These are phyloP conservation scores for Escovopsis weberi DNA, from an alignment of 2,329 filamentous ascomycete species.

Conservation along the genomic window DNA sequence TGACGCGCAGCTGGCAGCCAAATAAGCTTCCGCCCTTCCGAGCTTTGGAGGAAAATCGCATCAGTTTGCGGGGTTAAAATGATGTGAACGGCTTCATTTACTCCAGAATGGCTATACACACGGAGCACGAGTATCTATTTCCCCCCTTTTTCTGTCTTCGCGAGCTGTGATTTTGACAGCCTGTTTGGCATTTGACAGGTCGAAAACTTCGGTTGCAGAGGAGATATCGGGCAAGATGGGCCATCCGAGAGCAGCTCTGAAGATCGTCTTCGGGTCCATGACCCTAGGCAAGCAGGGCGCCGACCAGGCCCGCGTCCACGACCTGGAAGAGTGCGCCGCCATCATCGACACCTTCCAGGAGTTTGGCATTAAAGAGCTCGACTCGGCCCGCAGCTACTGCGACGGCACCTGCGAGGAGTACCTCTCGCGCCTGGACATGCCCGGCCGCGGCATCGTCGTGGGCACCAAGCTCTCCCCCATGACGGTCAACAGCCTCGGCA, in stretches of 20 bases:
- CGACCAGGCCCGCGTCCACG: conserved; percentile 4
- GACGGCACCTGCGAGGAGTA: conserved; percentile 4
- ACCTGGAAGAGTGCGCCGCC: conserved; percentile 1
- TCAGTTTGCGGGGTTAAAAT: no score
- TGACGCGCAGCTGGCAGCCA: no score
- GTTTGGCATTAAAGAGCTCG: conserved; percentile 4
- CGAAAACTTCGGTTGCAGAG: no score
- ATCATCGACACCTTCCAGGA: conserved; percentile 4
- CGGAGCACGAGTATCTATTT: no score
- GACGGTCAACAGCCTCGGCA: background rate
- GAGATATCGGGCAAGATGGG: background rate
- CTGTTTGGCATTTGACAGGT: no score
- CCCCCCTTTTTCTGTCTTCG: no score
- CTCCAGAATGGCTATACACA: no score
- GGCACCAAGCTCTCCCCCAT: background rate
- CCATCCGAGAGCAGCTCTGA: conserved; percentile 3
- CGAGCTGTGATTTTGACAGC: no score
- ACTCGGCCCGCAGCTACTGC: conserved; percentile 4
- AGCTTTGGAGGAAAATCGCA: no score
- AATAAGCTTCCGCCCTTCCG: no score
- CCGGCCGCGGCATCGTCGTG: background rate
- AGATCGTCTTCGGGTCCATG: conserved; percentile 5
- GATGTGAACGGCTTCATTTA: no score
- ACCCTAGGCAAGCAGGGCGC: conserved; percentile 4
- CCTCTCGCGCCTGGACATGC: conserved; percentile 3